phyloP scores from a whole-genome alignment of 192 early-diverging fungal genomes.

The Rhizoclosmatium sp. region DNA sequence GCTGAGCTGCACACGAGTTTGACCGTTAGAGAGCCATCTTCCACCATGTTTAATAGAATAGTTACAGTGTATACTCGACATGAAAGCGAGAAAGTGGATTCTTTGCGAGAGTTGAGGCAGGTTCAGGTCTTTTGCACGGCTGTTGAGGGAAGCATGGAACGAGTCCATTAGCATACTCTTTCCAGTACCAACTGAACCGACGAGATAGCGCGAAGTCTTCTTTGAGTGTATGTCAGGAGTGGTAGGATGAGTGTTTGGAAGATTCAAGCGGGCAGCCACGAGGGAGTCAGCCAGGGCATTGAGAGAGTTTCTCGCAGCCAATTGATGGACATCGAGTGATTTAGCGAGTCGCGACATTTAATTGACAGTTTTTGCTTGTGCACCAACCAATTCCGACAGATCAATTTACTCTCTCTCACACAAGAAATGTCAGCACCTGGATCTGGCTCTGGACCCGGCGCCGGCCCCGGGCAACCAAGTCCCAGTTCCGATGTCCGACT shows the following conservation, averaged over 20 bases:
- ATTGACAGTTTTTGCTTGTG: too few relatives aligned
- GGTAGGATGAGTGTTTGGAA: background rate
- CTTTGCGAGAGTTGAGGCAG: background rate
- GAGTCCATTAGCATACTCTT: constrained; percentile 23
- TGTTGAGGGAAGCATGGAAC: background rate
- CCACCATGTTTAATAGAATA: background rate
- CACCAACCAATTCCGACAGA: too few relatives aligned
- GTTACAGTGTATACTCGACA: constrained; percentile 2
- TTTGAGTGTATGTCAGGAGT: background rate
- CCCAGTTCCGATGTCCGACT: constrained; percentile 16
- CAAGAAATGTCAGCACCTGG: too few relatives aligned
- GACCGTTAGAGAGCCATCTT: background rate
- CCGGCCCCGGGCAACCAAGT: background rate
- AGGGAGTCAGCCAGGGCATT: background rate
- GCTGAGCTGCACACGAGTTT: background rate
- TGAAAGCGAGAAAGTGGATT: constrained; percentile 27
- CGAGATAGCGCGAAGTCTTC: constrained; percentile 17
- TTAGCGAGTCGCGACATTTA: too few relatives aligned
- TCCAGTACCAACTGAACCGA: constrained; percentile 22
- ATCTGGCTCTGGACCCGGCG: too few relatives aligned
- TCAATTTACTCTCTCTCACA: too few relatives aligned
- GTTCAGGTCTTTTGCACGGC: background rate
- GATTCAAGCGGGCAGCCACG: background rate
- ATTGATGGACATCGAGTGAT: constrained; percentile 3
- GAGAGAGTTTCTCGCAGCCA: background rate